Conservation (phyloP, 805 yeast species). For the Diddensiella transvaalensis region DNA sequence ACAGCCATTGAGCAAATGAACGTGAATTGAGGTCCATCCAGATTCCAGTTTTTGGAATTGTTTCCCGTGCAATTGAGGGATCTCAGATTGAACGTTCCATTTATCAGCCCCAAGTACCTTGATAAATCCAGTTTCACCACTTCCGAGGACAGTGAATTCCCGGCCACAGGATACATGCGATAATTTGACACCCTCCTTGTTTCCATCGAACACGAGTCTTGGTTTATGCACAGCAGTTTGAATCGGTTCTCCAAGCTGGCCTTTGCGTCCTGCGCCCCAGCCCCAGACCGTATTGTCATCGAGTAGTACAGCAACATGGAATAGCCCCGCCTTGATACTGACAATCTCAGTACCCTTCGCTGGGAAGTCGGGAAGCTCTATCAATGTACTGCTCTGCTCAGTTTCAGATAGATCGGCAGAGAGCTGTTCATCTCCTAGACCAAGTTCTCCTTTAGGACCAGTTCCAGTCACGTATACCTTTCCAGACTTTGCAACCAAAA, state of each 20-base stretch:
- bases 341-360: conserved; percentile 17
- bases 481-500: conserved; percentile 43
- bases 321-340: conserved; percentile 30
- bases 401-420: background rate
- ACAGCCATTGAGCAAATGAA: conserved; percentile 27
- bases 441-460: conserved; percentile 76
- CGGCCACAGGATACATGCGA: conserved; percentile 45
- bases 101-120: conserved; percentile 38
- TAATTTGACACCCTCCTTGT: conserved; percentile 2
- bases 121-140: conserved; percentile 19
- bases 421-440: conserved; percentile 38
- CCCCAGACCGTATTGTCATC: conserved; percentile 48
- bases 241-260: conserved; percentile 41
- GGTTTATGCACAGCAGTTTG: conserved; percentile 13
- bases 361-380: conserved; percentile 19
- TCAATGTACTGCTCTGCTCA: background rate
- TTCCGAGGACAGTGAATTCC: conserved; percentile 49
- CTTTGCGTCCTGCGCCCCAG: conserved; percentile 68
- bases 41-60: conserved; percentile 33
- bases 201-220: conserved; percentile 1
- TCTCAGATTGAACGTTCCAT: conserved; percentile 10
- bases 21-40: conserved; percentile 83
- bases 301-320: conserved; percentile 31
- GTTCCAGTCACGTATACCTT: conserved; percentile 53
- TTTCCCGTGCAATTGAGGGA: background rate